Evolutionary conservation across 2,329 filamentous ascomycete genomes (phyloP).

Genomic region (Cyphellophora europaea): DNA sequence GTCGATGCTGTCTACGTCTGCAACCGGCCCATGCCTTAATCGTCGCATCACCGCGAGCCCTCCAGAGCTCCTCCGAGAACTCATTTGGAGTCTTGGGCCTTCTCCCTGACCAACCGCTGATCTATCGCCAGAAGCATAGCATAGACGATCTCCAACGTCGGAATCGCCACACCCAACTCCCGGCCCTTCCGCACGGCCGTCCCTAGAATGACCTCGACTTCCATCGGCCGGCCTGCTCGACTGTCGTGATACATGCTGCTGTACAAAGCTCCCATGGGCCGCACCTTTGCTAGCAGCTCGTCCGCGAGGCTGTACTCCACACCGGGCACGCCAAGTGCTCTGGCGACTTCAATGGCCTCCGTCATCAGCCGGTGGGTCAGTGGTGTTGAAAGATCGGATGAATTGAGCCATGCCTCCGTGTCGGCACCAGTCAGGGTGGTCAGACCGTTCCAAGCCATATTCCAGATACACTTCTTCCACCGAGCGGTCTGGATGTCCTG

Average conservation of each 20-base stretch:
- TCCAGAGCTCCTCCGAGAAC: no score
- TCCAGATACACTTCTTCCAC: conserved; percentile 35
- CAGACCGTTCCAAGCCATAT: conserved; percentile 31
- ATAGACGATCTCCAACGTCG: conserved; percentile 30
- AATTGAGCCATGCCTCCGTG: conserved; percentile 32
- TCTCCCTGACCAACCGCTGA: conserved; percentile 5
- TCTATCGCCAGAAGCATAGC: conserved; percentile 16
- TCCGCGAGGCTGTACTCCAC: conserved; percentile 29
- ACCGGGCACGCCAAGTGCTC: conserved; percentile 26
- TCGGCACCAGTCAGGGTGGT: conserved; percentile 34
- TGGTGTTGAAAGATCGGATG: conserved; percentile 28
- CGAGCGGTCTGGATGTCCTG: conserved; percentile 28
- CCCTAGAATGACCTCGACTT: conserved; percentile 39
- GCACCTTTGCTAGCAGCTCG: conserved; percentile 28
- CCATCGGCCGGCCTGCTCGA: conserved; percentile 31
- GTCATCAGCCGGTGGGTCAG: conserved; percentile 32
- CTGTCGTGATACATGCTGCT: conserved; percentile 39
- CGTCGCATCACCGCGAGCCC: no score
- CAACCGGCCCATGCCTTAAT: no score
- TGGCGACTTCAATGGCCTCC: conserved; percentile 33
- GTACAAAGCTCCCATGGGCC: conserved; percentile 29
- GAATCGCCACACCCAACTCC: conserved; percentile 30
- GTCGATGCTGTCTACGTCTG: no score
- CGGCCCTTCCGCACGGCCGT: conserved; percentile 30
- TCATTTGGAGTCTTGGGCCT: neutral